These are phyloP conservation scores for Geopyxis carbonaria DNA, from an alignment of 495 filamentous ascomycete genomes.

Conservation along the genomic window DNA sequence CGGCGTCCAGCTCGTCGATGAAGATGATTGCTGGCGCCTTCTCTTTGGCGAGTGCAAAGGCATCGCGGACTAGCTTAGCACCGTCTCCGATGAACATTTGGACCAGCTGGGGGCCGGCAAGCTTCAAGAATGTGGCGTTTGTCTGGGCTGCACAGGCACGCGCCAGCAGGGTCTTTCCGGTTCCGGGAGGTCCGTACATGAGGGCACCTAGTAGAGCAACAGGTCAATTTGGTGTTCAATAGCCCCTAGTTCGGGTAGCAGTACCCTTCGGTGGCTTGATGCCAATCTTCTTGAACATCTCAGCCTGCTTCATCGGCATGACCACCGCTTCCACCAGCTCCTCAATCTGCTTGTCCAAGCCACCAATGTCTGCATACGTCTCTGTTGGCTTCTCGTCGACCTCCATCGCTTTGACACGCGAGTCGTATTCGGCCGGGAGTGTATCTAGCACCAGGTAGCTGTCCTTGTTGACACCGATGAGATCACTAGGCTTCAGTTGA, in stretches of 20 bases:
- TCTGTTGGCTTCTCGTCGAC: conserved; percentile 99
- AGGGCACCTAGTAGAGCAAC: conserved; percentile 60
- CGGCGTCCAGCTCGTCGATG: conserved; percentile 94
- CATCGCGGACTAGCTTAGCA: conserved; percentile 92
- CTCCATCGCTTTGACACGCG: conserved; percentile 98
- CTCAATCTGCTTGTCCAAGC: conserved; percentile 97
- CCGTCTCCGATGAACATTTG: conserved; percentile 99
- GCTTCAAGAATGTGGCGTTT: conserved; percentile 96
- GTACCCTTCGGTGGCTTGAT: conserved; percentile 99
- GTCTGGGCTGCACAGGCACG: conserved; percentile 96
- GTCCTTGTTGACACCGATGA: conserved; percentile 98
- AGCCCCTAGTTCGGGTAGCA: conserved; percentile 7
- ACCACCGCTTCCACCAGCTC: conserved; percentile 99
- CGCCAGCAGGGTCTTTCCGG: conserved; percentile 89
- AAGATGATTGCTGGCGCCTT: conserved; percentile 98
- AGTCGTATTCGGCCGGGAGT: conserved; percentile 97
- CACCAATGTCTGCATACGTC: conserved; percentile 96
- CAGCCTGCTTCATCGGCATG: conserved; percentile 99
- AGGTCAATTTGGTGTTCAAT: too few species aligned
- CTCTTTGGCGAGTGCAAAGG: conserved; percentile 93
- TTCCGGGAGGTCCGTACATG: conserved; percentile 97
- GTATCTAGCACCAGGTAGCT: conserved; percentile 98
- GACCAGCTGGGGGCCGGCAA: conserved; percentile 94
- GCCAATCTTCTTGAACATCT: conserved; percentile 96
- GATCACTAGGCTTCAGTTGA: conserved; percentile 78